Conservation (phyloP, 768 basidiomycete genomes). For the Phallus indusiatus region DNA sequence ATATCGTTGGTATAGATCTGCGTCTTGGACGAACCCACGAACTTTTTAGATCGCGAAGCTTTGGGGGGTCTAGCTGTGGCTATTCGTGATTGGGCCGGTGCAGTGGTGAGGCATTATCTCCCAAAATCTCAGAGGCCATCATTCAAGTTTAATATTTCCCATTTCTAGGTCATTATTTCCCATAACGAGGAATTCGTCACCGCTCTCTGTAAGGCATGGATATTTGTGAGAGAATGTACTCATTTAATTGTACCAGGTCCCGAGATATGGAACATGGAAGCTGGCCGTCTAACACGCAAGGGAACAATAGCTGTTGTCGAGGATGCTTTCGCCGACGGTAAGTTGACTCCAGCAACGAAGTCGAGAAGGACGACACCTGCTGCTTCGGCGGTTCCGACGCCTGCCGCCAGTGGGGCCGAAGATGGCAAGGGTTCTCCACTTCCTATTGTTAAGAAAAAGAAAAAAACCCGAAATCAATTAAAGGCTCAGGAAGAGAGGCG, state of each 20-base stretch:
- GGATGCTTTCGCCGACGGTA: slow-evolving; percentile 66
- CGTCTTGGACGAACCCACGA: slow-evolving; percentile 84
- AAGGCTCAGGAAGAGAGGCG: slow-evolving; percentile 86
- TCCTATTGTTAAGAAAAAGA: slow-evolving; percentile 74
- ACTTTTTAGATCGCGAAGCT: slow-evolving; percentile 95
- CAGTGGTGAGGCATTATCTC: slow-evolving; percentile 47
- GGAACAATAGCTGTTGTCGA: slow-evolving; percentile 84
- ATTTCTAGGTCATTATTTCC: slow-evolving; percentile 82
- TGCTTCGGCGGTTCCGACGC: slow-evolving; percentile 64
- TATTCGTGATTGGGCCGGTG: slow-evolving; percentile 91
- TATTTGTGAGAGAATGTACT: slow-evolving; percentile 19
- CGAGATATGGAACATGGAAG: slow-evolving; percentile 93
- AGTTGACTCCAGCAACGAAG: slow-evolving; percentile 48
- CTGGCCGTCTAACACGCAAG: slow-evolving; percentile 74
- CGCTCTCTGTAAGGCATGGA: slow-evolving; percentile 55
- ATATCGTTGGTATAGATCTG: slow-evolving; percentile 39
- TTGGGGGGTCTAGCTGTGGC: slow-evolving; percentile 91
- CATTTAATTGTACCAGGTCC: slow-evolving; percentile 43
- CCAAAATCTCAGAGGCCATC: slow-evolving; percentile 7
- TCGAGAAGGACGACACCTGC: slow-evolving; percentile 64
- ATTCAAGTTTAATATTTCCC: slow-evolving; percentile 7
- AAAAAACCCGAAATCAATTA: slow-evolving; percentile 77
- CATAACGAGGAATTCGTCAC: slow-evolving; percentile 88
- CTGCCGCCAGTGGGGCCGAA: slow-evolving; percentile 71
- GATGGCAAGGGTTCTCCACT: slow-evolving; percentile 29